A percentile compares a stretch with the other conserved stretches of the same genome.
phyloP scores from a whole-genome alignment of 352 stramenopile species.

The Phytopythium delawarense region DNA sequence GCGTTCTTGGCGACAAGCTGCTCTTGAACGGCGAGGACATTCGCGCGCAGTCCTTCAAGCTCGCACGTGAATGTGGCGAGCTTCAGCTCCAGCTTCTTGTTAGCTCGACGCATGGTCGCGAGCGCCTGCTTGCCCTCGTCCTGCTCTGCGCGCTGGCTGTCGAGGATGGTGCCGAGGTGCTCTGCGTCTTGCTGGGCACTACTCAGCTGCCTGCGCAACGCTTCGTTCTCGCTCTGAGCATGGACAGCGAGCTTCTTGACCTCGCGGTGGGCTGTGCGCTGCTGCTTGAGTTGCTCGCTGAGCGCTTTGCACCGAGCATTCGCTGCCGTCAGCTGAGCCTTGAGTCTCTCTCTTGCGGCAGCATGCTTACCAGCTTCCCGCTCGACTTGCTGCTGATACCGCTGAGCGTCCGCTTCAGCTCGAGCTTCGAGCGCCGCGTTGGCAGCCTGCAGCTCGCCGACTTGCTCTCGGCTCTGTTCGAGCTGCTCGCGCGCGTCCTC shows the following conservation, averaged over 20 bases:
- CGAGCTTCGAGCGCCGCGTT: conserved; percentile 20
- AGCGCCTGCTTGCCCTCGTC: conserved; percentile 23
- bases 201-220: conserved; percentile 32
- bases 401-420: conserved; percentile 7
- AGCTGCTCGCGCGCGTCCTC: conserved; percentile 15
- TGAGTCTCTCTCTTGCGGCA: conserved; percentile 20
- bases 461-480: conserved; percentile 6
- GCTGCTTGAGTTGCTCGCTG: conserved; percentile 32
- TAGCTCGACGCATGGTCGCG: conserved; percentile 15
- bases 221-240: conserved; percentile 27
- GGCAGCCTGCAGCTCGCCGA: conserved; percentile 2
- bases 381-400: neutral
- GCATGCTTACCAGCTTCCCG: conserved; percentile 25
- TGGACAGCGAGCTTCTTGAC: conserved; percentile 36
- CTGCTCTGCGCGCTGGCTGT: conserved; percentile 29
- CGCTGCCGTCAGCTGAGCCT: conserved; percentile 21
- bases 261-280: conserved; percentile 23
- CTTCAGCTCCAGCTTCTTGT: conserved; percentile 15
- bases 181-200: conserved; percentile 31
- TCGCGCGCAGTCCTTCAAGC: conserved; percentile 17
- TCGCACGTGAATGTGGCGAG: conserved; percentile 11
- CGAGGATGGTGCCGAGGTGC: conserved; percentile 37
- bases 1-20: conserved; percentile 32
- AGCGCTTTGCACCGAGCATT: conserved; percentile 17
- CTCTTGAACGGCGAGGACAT: conserved; percentile 28